These are phyloP conservation scores for Hymenoscyphus fructigenus DNA, from an alignment of 2,329 filamentous ascomycete species.

Conservation along the genomic window DNA sequence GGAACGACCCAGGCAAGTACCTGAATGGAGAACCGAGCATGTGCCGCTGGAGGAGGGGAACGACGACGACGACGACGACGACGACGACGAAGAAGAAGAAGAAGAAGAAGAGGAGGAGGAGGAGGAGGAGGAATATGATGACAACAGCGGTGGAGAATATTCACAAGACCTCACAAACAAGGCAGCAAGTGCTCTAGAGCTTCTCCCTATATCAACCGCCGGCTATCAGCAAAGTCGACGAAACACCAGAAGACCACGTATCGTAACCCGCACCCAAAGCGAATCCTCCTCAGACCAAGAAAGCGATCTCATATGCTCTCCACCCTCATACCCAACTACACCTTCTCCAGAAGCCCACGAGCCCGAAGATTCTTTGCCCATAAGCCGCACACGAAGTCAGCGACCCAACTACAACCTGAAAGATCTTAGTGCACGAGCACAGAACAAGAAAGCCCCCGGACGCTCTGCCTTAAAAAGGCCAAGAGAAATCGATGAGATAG, in stretches of 20 bases:
- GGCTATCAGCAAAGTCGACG: no score
- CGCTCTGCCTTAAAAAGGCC: neutral
- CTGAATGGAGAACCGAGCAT: no score
- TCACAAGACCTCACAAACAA: neutral
- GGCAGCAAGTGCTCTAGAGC: neutral
- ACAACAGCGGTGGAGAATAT: no score
- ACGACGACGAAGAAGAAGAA: no score
- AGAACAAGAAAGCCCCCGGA: neutral
- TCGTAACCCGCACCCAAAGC: neutral
- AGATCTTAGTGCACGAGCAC: neutral
- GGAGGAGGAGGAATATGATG: no score
- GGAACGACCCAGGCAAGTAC: no score
- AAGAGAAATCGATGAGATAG: neutral
- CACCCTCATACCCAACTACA: neutral
- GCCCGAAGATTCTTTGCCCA: neutral
- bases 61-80: no score
- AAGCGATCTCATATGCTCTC: neutral
- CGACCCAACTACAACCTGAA: neutral
- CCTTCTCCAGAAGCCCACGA: neutral
- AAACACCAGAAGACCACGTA: neutral
- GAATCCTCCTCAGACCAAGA: neutral
- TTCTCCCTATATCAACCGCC: neutral
- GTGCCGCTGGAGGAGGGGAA: no score
- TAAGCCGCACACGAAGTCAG: neutral
- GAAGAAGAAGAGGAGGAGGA: no score